A percentile compares a stretch with the other conserved stretches of the same genome.
These are phyloP conservation scores for Brassica balearica DNA, from an alignment of 441 rosid species.

Conservation along the genomic window DNA sequence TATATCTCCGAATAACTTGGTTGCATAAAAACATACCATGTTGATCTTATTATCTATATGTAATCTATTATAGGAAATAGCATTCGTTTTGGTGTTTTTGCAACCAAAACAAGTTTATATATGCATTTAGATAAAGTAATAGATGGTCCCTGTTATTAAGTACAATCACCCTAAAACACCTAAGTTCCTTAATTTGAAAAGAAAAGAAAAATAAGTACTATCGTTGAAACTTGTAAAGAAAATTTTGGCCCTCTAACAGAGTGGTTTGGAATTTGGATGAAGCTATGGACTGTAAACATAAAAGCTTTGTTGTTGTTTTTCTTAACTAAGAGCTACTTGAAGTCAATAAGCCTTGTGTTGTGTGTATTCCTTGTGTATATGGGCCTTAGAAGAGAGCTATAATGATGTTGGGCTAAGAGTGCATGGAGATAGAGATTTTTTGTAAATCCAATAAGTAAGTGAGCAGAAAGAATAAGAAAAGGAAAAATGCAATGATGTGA, in stretches of 20 bases:
- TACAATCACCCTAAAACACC: neutral
- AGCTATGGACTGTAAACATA: neutral
- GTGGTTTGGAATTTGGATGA: neutral
- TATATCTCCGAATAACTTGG: neutral
- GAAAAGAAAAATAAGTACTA: no score
- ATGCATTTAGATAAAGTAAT: neutral
- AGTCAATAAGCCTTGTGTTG: neutral
- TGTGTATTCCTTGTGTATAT: neutral
- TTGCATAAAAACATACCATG: neutral
- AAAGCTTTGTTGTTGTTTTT: neutral
- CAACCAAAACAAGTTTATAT: neutral
- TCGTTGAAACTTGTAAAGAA: neutral
- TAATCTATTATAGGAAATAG: neutral
- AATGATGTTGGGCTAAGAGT: conserved; percentile 21
- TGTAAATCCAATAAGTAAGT: neutral
- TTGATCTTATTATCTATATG: neutral
- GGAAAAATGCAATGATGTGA: neutral
- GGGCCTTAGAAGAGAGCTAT: conserved; percentile 20
- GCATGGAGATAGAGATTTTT: neutral
- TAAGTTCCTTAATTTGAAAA: no score
- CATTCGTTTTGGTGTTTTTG: neutral
- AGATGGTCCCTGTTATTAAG: neutral
- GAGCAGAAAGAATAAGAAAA: neutral
- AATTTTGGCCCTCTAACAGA: neutral
- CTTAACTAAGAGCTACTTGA: neutral